phyloP scores from a whole-genome alignment of 1,284 basidiomycete genomes.

The Sanguinoderma infundibulare region DNA sequence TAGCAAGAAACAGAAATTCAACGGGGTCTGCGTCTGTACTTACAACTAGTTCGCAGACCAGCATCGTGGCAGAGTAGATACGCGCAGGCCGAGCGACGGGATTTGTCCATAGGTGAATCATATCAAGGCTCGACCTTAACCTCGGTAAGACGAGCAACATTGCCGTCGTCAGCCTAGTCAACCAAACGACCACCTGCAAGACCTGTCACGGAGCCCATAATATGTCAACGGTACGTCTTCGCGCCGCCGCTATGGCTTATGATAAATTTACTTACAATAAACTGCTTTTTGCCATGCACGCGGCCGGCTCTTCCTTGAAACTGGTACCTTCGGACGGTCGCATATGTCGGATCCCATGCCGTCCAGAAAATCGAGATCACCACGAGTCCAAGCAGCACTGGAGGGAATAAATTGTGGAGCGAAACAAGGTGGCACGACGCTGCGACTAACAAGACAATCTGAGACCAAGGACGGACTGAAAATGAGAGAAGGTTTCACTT shows the following conservation, averaged over 20 bases:
- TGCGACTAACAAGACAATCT: constrained; percentile 4
- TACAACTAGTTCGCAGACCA: constrained; percentile 10
- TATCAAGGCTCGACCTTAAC: constrained; percentile 45
- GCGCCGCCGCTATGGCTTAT: neutral
- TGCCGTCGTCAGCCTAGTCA: constrained; percentile 57
- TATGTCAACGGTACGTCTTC: neutral
- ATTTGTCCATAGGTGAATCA: constrained; percentile 40
- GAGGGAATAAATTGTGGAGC: constrained; percentile 9
- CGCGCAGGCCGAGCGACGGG: constrained; percentile 41
- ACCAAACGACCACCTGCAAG: constrained; percentile 63
- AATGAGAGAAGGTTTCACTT: constrained; percentile 29
- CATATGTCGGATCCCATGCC: constrained; percentile 80
- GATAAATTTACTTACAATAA: constrained; percentile 56
- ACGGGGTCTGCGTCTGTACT: neutral
- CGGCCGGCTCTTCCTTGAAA: constrained; percentile 71
- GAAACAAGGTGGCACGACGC: constrained; percentile 10
- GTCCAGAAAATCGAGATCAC: constrained; percentile 69
- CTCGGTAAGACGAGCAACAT: constrained; percentile 48
- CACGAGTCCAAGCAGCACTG: constrained; percentile 49
- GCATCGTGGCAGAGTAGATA: constrained; percentile 45
- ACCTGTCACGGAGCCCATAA: constrained; percentile 40
- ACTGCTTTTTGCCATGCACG: constrained; percentile 60
- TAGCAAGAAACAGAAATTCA: neutral
- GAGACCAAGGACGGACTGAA: neutral
- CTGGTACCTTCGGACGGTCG: constrained; percentile 56